These are phyloP conservation scores for Pseudevernia furfuracea DNA, from an alignment of 495 filamentous ascomycete species.

Conservation along the genomic window DNA sequence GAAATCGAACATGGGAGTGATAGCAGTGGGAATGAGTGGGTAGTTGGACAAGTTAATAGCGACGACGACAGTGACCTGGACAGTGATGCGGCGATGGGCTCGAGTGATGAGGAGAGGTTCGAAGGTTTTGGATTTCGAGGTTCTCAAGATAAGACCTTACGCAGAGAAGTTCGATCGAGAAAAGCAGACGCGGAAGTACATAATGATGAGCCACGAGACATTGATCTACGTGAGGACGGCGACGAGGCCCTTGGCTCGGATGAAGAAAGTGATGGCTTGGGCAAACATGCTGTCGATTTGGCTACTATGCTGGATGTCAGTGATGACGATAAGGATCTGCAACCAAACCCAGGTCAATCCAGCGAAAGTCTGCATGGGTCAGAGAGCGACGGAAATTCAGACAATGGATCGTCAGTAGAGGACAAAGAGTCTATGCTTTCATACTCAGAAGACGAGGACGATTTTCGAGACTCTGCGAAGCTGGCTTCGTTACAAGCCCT, in stretches of 20 bases:
- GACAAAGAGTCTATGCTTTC: slow-evolving; percentile 45
- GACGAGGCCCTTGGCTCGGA: slow-evolving; percentile 43
- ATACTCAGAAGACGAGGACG: slow-evolving; percentile 54
- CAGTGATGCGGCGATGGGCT: slow-evolving; percentile 87
- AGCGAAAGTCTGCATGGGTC: slow-evolving; percentile 33
- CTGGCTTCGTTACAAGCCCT: slow-evolving; percentile 60
- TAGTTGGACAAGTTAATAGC: slow-evolving; percentile 61
- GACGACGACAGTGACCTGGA: slow-evolving; percentile 81
- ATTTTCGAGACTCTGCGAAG: slow-evolving; percentile 48
- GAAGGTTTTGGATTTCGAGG: slow-evolving; percentile 67
- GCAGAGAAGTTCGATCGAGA: slow-evolving; percentile 29
- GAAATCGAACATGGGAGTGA: slow-evolving; percentile 57
- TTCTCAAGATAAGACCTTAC: slow-evolving; percentile 45
- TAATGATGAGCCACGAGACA: slow-evolving; percentile 27
- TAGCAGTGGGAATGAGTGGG: slow-evolving; percentile 85
- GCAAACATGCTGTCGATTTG: slow-evolving; percentile 80
- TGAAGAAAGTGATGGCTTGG: slow-evolving; percentile 60
- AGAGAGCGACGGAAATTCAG: slow-evolving; percentile 43
- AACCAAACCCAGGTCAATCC: slow-evolving; percentile 27
- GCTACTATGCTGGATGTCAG: slow-evolving; percentile 73
- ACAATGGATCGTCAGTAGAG: slow-evolving; percentile 39
- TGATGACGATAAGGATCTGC: slow-evolving; percentile 32
- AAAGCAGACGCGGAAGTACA: slow-evolving; percentile 27
- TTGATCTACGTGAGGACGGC: slow-evolving; percentile 52
- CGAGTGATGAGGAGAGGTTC: slow-evolving; percentile 77